A percentile compares a stretch with the other conserved stretches of the same genome.
Conservation (phyloP, 202 grass and related monocot genomes). For the Sporobolus alterniflorus region DNA sequence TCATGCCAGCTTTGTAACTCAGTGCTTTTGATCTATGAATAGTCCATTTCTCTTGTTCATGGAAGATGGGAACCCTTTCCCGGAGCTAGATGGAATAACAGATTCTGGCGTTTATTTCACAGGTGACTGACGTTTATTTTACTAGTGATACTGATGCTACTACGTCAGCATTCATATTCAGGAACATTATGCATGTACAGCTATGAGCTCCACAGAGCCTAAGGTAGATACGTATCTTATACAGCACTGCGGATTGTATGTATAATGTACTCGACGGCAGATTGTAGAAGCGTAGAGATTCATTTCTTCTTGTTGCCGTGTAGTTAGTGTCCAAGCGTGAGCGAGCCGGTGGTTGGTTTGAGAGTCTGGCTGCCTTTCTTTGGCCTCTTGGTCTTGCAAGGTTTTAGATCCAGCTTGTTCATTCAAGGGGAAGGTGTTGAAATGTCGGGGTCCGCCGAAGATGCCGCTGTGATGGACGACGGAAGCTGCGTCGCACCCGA, state of each 20-base stretch:
- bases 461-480: constrained; percentile 34
- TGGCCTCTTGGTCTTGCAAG: neutral
- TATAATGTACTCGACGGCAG: neutral
- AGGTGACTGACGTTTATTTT: too few species aligned
- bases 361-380: neutral
- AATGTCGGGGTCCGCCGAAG: too few species aligned
- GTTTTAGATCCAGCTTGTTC: constrained; percentile 1
- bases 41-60: neutral
- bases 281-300: neutral
- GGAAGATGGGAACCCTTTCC: neutral
- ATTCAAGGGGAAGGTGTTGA: too few species aligned
- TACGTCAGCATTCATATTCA: neutral
- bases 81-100: neutral
- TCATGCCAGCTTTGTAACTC: neutral
- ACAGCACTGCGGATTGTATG: neutral
- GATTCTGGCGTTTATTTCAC: constrained; percentile 32
- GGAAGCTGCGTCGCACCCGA: constrained; percentile 9
- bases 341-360: neutral
- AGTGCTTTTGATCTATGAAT: neutral
- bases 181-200: constrained; percentile 37
- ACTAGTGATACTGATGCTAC: neutral
- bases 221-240: constrained; percentile 8
- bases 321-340: neutral
- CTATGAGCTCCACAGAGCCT: neutral
- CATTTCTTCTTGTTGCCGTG: constrained; percentile 15